A percentile compares a stretch with the other conserved stretches of the same genome.
These are phyloP conservation scores for Myxozyma geophila DNA, from an alignment of 805 yeast genomes.

Conservation along the genomic window DNA sequence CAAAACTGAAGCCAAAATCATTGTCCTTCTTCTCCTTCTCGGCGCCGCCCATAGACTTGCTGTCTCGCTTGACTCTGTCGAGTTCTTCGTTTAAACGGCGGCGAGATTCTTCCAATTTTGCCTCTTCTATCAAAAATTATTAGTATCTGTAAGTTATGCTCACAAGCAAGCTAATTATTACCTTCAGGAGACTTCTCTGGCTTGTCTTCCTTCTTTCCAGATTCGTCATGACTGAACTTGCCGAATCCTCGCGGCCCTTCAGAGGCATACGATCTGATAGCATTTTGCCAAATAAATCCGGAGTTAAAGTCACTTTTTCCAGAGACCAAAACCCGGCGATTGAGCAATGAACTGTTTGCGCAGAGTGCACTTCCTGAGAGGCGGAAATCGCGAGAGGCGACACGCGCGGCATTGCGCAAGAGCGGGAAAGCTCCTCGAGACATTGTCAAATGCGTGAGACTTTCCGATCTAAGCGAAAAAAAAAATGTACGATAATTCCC, in stretches of 20 bases:
- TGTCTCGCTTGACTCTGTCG: slow-evolving; percentile 12
- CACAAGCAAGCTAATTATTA: background rate
- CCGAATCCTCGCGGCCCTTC: slow-evolving; percentile 20
- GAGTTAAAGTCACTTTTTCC: background rate
- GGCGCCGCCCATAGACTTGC: background rate
- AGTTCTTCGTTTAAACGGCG: slow-evolving; percentile 23
- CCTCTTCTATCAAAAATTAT: slow-evolving; percentile 2
- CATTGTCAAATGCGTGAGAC: background rate
- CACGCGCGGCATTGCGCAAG: slow-evolving; percentile 18
- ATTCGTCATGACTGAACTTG: slow-evolving; percentile 9
- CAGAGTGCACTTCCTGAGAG: background rate
- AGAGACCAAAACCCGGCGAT: background rate
- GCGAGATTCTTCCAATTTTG: slow-evolving; percentile 4
- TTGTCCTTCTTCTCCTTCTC: slow-evolving; percentile 4
- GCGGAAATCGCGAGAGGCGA: slow-evolving; percentile 10
- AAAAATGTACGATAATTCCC: too few species aligned
- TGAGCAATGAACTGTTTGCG: slow-evolving; percentile 1
- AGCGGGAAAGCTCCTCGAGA: slow-evolving; percentile 23
- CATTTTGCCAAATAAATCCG: background rate
- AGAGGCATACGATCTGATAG: slow-evolving; percentile 7
- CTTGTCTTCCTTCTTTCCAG: slow-evolving; percentile 10
- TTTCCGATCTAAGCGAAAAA: too few species aligned
- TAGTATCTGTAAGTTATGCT: background rate
- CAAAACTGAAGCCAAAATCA: background rate
- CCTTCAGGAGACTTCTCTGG: slow-evolving; percentile 1